Conservation (phyloP, 768 basidiomycete genomes). For the Myochromella boudieri region DNA sequence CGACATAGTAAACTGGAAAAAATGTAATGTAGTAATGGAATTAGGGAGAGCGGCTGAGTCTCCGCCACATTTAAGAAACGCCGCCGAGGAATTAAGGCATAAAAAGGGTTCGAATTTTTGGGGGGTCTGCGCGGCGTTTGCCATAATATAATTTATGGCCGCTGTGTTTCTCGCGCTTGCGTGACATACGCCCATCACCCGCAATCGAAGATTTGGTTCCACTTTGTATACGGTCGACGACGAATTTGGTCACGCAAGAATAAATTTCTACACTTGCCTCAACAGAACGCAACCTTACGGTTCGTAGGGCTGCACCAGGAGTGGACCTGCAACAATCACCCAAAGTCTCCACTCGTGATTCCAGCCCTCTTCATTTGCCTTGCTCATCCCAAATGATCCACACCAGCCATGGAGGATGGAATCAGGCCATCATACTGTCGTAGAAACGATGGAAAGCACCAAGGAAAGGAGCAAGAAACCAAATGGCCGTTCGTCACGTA, state of each 20-base stretch:
- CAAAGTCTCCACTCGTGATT: not conserved
- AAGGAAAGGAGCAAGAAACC: too few relatives aligned
- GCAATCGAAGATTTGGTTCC: not conserved
- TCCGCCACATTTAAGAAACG: constrained; percentile 7
- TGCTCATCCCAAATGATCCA: not conserved
- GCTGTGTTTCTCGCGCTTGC: constrained; percentile 1
- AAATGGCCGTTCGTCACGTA: too few relatives aligned
- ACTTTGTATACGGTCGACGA: constrained; percentile 4
- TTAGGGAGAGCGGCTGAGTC: not conserved
- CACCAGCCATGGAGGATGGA: too few relatives aligned
- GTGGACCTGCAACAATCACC: not conserved
- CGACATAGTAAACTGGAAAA: constrained; percentile 5
- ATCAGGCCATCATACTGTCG: too few relatives aligned
- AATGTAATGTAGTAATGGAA: constrained; percentile 4
- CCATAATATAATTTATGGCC: not conserved
- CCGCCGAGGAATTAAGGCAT: not conserved
- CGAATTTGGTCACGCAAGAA: not conserved
- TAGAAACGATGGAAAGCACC: too few relatives aligned
- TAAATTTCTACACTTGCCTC: not conserved
- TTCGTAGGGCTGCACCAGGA: not conserved
- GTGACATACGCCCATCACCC: not conserved
- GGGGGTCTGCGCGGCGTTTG: constrained; percentile 2
- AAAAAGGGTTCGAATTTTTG: constrained; percentile 2
- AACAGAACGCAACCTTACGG: not conserved
- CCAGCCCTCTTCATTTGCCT: not conserved